These are phyloP conservation scores for Colletotrichum cordylinicola DNA, from an alignment of 2,329 filamentous ascomycete genomes.

Conservation along the genomic window DNA sequence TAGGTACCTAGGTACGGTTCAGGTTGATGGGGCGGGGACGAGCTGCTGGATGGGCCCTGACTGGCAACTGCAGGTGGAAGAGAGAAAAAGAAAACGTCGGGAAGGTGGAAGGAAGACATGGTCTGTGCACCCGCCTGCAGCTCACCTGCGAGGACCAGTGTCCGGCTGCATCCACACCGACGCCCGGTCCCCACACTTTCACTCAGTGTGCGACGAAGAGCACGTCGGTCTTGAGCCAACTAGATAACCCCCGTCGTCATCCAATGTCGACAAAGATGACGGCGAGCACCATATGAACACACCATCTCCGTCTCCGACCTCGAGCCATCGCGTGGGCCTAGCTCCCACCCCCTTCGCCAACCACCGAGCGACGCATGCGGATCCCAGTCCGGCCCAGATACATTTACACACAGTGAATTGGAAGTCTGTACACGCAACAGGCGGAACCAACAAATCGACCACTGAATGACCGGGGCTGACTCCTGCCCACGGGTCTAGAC, in stretches of 20 bases:
- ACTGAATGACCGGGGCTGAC: not conserved
- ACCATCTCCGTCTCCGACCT: constrained; percentile 4
- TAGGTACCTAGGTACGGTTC: not conserved
- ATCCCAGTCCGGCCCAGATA: not conserved
- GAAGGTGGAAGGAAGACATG: not conserved
- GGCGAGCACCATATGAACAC: constrained; percentile 13
- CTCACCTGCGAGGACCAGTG: not conserved
- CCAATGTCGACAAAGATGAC: constrained; percentile 2
- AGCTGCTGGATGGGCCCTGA: not conserved
- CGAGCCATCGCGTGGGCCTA: not conserved
- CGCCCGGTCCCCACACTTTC: constrained; percentile 12
- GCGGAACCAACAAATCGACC: not conserved
- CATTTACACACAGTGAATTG: not conserved
- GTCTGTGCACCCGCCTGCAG: not conserved
- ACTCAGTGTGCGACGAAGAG: constrained; percentile 15
- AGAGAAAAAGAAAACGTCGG: not conserved
- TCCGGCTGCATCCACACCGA: not conserved
- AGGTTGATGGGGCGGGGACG: not conserved
- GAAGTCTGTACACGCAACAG: not conserved
- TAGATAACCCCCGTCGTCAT: constrained; percentile 14
- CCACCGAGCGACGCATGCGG: not conserved
- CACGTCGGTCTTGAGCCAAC: constrained; percentile 11
- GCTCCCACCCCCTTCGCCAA: not conserved
- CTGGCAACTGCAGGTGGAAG: not conserved
- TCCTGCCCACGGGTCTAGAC: constrained; percentile 1